These are phyloP conservation scores for Vaccinium corymbosum DNA, from an alignment of 148 eudicot genomes.

Conservation along the genomic window DNA sequence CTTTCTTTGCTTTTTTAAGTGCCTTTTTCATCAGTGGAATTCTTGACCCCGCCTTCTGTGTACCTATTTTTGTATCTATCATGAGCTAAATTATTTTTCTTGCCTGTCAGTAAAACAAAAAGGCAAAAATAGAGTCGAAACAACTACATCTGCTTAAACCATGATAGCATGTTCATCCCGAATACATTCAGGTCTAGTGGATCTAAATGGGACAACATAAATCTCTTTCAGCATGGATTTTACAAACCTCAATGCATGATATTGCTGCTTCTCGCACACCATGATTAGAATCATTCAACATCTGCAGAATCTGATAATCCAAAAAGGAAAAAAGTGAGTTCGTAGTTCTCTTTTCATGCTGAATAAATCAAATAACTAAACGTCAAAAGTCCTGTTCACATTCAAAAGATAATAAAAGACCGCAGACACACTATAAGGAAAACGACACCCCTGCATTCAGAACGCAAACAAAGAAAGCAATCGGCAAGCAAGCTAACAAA, in stretches of 20 bases:
- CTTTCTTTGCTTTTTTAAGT: not conserved
- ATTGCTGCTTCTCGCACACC: conserved; percentile 91
- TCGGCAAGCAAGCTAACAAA: no score
- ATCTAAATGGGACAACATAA: not conserved
- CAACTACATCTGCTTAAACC: conserved; percentile 12
- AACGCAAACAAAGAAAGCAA: no score
- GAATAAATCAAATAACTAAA: not conserved
- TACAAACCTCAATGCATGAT: conserved; percentile 87
- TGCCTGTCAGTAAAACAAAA: no score
- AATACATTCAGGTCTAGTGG: not conserved
- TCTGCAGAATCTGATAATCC: conserved; percentile 75
- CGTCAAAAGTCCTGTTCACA: not conserved
- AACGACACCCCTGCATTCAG: no score
- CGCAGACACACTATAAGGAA: not conserved
- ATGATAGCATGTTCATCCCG: not conserved
- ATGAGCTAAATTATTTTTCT: not conserved
- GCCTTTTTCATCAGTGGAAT: not conserved
- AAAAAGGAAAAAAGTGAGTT: conserved; percentile 15
- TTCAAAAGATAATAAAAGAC: not conserved
- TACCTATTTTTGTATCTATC: not conserved
- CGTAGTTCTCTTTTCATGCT: conserved; percentile 2
- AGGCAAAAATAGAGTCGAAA: not conserved
- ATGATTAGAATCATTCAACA: conserved; percentile 89
- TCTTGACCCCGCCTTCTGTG: not conserved
- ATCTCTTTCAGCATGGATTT: not conserved